Base-by-base conservation (phyloP, 331 rosid species). In the Saraca asoca region DNA sequence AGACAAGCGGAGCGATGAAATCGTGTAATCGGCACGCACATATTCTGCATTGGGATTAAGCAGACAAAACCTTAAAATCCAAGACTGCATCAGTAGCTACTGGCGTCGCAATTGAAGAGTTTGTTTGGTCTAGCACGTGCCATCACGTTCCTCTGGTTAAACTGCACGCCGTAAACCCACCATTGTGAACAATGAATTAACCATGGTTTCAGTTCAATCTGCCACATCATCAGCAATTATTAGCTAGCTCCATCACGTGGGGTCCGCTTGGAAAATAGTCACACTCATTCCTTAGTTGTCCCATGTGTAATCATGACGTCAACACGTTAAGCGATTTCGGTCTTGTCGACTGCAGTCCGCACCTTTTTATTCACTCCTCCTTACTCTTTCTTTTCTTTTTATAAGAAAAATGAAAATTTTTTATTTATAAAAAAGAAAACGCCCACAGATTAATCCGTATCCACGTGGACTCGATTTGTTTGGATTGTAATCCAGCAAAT, bases 51-150 rank as follows among this genome's bases (percentile, higher is more conserved):
- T 24, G 31, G 64, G 77, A 64, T 18, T 45, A 50, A 3, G 4
- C n/a, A 14, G 5, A 11, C 18, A 1, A 24, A 58, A 58, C 63
- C 39, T 58, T 71, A n/a, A 59, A 61, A 60, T 75, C 55, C 17
- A 66, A 66, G 75, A 50, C 33, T 31, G 7, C 20, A 15, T 19
- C 49, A 9, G 33, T 69, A 83, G 58, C 46, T 12, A 29, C 38
- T 60, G 77, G 81, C 91, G 91, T 82, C 91, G 86, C 80, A 82
- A 70, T 82, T 60, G 15, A 69, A 66, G 82, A 68, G 66, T 73
- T 63, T 62, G 81, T 46, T 71, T 34, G 73, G 67, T 24, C 73
- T 6, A 1, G 9, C 83, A 80, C 81, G 73, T 68, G 86, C 45
- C 71, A 2, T 35, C 71, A 39, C 58, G 19, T 49, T 53, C 49